A percentile compares a stretch with the other conserved stretches of the same genome.
phyloP scores from a whole-genome alignment of 768 basidiomycete genomes.

The Lactarius hatsudake region DNA sequence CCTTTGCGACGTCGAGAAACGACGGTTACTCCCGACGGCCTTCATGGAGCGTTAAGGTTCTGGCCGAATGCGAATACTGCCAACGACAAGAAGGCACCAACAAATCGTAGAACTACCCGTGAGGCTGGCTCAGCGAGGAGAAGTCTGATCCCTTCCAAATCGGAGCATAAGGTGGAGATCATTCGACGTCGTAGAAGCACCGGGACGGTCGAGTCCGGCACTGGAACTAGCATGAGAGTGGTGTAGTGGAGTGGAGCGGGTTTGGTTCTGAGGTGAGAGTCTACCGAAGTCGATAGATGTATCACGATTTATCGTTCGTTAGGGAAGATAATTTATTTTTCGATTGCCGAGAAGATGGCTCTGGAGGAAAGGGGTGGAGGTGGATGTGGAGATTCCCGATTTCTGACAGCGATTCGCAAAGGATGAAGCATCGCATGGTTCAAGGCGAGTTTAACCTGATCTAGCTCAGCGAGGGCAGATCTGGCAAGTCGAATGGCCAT shows the following conservation, averaged over 20 bases:
- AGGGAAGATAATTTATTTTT: background rate
- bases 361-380: constrained; percentile 10
- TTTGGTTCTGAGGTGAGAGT: constrained; percentile 9
- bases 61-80: constrained; percentile 22
- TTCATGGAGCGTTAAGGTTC: constrained; percentile 36
- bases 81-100: constrained; percentile 17
- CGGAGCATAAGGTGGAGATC: constrained; percentile 30
- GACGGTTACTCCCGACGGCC: constrained; percentile 45
- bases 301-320: background rate
- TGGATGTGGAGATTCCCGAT: constrained; percentile 24
- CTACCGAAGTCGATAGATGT: background rate
- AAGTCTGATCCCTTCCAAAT: constrained; percentile 27
- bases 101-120: constrained; percentile 9
- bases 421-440: constrained; percentile 16
- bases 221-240: constrained; percentile 7
- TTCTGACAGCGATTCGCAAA: constrained; percentile 27
- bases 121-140: constrained; percentile 21
- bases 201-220: constrained; percentile 19
- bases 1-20: constrained; percentile 46
- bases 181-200: constrained; percentile 25
- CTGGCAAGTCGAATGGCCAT: constrained; percentile 1
- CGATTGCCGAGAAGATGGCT: constrained; percentile 10
- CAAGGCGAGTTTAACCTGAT: constrained; percentile 24
- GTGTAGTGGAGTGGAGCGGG: constrained; percentile 14
- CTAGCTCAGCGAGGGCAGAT: constrained; percentile 11